Percentiles rank a stretch among this genome's conserved stretches.
Evolutionary conservation across 2,329 filamentous ascomycete species (phyloP).

Genomic region (Colletotrichum orchidophilum): DNA sequence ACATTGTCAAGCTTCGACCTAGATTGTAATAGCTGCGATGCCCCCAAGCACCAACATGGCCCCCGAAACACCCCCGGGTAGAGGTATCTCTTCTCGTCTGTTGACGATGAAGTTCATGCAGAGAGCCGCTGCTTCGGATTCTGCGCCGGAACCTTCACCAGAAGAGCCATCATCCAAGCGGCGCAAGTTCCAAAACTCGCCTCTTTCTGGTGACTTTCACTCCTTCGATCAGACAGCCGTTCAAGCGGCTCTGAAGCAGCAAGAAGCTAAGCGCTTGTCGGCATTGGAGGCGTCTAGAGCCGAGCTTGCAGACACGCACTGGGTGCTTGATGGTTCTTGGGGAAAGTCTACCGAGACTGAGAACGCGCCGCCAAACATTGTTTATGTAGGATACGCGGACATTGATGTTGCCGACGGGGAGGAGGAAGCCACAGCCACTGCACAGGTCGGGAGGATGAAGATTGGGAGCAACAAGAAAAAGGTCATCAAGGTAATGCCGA

Average conservation of each 20-base stretch:
- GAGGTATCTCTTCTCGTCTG: constrained; percentile 83
- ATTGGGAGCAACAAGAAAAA: constrained; percentile 43
- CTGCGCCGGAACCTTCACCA: constrained; percentile 52
- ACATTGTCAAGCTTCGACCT: not conserved
- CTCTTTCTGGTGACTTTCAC: constrained; percentile 48
- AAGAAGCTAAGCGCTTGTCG: constrained; percentile 72
- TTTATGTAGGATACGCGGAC: constrained; percentile 65
- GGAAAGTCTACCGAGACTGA: constrained; percentile 19
- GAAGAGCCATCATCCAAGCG: constrained; percentile 70
- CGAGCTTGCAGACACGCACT: constrained; percentile 75
- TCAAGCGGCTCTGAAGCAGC: constrained; percentile 70
- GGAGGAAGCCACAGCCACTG: constrained; percentile 46
- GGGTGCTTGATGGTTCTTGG: constrained; percentile 70
- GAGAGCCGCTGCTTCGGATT: constrained; percentile 74
- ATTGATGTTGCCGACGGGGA: constrained; percentile 50
- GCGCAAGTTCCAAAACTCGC: constrained; percentile 58
- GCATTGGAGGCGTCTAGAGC: constrained; percentile 70
- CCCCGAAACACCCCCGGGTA: constrained; percentile 62
- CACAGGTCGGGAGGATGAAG: constrained; percentile 47
- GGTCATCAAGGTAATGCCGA: constrained; percentile 40
- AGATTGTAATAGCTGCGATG: constrained; percentile 34
- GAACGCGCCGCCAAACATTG: constrained; percentile 59
- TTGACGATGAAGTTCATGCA: constrained; percentile 99
- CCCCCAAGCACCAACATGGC: constrained; percentile 47
- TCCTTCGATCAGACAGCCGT: constrained; percentile 67